Evolutionary conservation across 345 rosid genomes (phyloP).

Genomic region (Cardiospermum halicacabum): DNA sequence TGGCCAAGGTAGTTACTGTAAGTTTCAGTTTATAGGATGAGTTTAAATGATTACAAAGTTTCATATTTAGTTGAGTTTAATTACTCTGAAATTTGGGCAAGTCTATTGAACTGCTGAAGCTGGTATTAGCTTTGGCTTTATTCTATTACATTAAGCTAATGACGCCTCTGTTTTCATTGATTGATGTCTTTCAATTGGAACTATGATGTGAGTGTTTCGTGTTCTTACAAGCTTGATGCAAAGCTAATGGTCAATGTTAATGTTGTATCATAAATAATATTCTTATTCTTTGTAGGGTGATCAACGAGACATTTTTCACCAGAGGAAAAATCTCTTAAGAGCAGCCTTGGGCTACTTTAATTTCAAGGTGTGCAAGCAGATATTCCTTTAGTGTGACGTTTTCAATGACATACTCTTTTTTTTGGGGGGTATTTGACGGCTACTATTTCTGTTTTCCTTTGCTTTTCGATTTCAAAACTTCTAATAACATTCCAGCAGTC

Average conservation of each 20-base stretch:
- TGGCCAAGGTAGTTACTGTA: too few species aligned
- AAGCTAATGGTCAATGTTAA: neutral
- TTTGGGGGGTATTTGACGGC: conserved; percentile 1
- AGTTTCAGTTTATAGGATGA: too few species aligned
- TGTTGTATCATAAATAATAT: neutral
- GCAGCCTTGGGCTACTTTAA: conserved; percentile 48
- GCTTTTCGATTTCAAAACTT: too few species aligned
- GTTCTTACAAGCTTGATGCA: neutral
- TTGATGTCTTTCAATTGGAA: neutral
- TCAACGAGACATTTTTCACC: conserved; percentile 65
- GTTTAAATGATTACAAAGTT: too few species aligned
- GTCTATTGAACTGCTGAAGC: neutral
- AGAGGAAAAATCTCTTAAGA: conserved; percentile 67
- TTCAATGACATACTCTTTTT: neutral
- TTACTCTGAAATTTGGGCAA: neutral
- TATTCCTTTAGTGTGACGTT: conserved; percentile 6
- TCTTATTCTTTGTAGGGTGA: conserved; percentile 55
- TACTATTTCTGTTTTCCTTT: too few species aligned
- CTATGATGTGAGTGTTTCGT: neutral
- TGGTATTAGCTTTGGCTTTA: neutral
- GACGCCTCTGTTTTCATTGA: neutral
- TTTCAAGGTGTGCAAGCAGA: conserved; percentile 54
- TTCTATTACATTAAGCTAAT: neutral
- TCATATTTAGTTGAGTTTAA: neutral
- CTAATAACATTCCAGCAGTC: neutral